Evolutionary conservation across 768 basidiomycete genomes (phyloP).

Genomic region (Suillus weaverae): DNA sequence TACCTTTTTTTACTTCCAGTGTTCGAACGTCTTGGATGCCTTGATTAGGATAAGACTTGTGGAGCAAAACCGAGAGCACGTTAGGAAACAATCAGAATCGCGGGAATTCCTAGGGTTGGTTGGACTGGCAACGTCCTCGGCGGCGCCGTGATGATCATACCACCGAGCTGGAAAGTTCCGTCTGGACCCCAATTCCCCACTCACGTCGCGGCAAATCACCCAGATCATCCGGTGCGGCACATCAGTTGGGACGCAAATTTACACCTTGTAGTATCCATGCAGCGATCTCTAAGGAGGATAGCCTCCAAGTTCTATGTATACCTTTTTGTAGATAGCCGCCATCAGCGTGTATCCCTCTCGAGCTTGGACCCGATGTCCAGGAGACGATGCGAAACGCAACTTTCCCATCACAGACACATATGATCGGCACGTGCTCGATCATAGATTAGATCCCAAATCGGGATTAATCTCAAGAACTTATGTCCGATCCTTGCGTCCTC

Average conservation of each 20-base stretch:
- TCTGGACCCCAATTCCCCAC: neutral
- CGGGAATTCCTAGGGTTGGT: neutral
- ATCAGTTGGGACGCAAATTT: neutral
- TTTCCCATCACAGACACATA: neutral
- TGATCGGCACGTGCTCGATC: conserved; percentile 4
- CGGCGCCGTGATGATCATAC: neutral
- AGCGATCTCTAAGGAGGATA: neutral
- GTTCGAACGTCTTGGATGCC: neutral
- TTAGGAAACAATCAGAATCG: neutral
- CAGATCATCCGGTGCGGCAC: neutral
- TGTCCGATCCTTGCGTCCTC: neutral
- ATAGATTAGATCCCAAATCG: neutral
- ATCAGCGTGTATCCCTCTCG: neutral
- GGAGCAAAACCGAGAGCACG: neutral
- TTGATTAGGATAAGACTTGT: neutral
- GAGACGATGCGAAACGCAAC: conserved; percentile 1
- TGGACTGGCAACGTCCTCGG: neutral
- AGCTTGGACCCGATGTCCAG: neutral
- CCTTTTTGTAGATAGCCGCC: neutral
- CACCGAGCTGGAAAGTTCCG: neutral
- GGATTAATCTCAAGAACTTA: neutral
- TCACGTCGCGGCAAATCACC: neutral
- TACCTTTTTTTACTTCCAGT: neutral
- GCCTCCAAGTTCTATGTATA: neutral
- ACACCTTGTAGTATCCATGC: neutral